A percentile compares a stretch with the other conserved stretches of the same genome.
Conservation (phyloP, 164 flowering plant species). For the Chloranthus sessilifolius region DNA sequence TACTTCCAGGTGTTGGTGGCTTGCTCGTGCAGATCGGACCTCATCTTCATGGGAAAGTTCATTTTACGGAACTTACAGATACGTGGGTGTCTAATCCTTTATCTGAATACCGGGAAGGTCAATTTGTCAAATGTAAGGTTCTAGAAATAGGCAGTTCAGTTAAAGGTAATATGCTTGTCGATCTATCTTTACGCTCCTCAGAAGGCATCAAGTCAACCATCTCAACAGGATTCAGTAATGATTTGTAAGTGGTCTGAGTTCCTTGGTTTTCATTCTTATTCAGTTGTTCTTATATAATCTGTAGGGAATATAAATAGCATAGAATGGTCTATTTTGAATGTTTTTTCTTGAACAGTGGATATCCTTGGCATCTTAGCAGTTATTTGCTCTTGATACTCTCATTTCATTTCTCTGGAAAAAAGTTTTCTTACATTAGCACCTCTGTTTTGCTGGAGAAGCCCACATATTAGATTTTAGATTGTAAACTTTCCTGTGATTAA, state of each 20-base stretch:
- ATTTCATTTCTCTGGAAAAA: no score
- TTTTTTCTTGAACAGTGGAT: no score
- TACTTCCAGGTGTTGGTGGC: conserved; percentile 89
- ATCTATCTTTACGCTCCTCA: conserved; percentile 65
- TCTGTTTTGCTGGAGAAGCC: no score
- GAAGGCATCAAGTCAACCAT: conserved; percentile 18
- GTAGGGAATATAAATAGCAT: no score
- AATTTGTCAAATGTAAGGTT: conserved; percentile 85
- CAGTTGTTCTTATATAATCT: not conserved
- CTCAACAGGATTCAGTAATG: conserved; percentile 5
- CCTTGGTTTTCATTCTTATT: not conserved
- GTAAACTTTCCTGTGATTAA: no score
- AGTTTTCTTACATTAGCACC: no score
- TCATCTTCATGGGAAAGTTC: conserved; percentile 74
- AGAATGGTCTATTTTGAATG: not conserved
- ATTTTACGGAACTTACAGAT: conserved; percentile 69
- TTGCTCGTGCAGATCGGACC: conserved; percentile 81
- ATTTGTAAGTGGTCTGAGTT: conserved; percentile 27
- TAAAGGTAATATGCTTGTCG: conserved; percentile 59
- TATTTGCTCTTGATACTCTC: not conserved
- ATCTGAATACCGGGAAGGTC: conserved; percentile 65
- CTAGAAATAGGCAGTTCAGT: conserved; percentile 47
- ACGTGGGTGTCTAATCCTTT: conserved; percentile 67
- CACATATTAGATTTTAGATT: no score
- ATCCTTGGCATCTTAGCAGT: no score